These are phyloP conservation scores for Aspergillus thermomutatus DNA, from an alignment of 2,329 filamentous ascomycete species.

Conservation along the genomic window DNA sequence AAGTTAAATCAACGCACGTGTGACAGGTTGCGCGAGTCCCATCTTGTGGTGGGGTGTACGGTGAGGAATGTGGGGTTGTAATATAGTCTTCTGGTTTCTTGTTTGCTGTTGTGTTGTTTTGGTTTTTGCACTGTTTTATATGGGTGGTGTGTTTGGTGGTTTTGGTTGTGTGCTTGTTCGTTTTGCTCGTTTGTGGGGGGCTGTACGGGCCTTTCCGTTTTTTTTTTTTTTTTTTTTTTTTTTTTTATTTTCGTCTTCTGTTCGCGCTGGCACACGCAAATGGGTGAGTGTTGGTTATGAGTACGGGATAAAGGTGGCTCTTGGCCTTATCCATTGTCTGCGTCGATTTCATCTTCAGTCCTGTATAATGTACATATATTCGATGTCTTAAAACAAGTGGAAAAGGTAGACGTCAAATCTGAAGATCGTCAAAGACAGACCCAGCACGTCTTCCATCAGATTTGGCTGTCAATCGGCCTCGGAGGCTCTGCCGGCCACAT, in stretches of 20 bases:
- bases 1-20: too few relatives aligned
- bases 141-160: too few relatives aligned
- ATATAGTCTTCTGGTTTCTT: too few relatives aligned
- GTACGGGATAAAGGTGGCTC: background rate
- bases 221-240: too few relatives aligned
- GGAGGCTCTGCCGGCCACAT: background rate
- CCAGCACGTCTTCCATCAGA: background rate
- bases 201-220: too few relatives aligned
- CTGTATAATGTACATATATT: conserved; percentile 23
- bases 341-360: conserved; percentile 1
- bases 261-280: background rate
- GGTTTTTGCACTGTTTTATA: too few relatives aligned
- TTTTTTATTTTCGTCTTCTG: background rate
- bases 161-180: too few relatives aligned
- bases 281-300: background rate
- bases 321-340: background rate
- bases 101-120: too few relatives aligned
- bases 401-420: conserved; percentile 16
- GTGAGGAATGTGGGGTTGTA: too few relatives aligned
- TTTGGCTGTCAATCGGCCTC: background rate
- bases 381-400: conserved; percentile 11
- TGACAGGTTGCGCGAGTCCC: too few relatives aligned
- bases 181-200: too few relatives aligned
- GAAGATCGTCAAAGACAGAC: background rate
- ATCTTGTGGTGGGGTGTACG: too few relatives aligned